Conservation (phyloP, 352 stramenopile species). For the Aphanomyces cochlioides region DNA sequence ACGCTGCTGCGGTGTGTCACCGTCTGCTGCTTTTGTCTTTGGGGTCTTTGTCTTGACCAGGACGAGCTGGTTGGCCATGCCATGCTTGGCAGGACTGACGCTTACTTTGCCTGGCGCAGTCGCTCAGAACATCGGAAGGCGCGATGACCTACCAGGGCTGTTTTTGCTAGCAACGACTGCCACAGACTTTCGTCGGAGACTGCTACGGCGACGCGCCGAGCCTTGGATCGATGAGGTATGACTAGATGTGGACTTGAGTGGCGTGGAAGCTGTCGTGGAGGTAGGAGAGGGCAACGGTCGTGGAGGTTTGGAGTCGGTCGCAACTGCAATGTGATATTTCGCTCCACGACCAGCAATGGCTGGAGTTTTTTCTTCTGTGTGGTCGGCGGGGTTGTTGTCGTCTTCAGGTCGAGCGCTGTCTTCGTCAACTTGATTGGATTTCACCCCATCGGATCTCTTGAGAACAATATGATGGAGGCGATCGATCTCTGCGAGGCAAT, state of each 20-base stretch:
- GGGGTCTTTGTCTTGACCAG: constrained; percentile 20
- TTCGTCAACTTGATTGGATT: constrained; percentile 28
- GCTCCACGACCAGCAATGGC: background rate
- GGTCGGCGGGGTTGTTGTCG: background rate
- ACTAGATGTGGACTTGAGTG: background rate
- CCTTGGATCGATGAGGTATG: background rate
- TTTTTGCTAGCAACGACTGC: constrained; percentile 10
- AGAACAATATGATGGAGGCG: background rate
- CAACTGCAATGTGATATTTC: constrained; percentile 6
- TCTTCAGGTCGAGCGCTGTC: constrained; percentile 2
- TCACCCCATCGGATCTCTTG: constrained; percentile 9
- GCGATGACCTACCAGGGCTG: constrained; percentile 20
- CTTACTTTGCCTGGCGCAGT: constrained; percentile 22
- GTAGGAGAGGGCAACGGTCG: background rate
- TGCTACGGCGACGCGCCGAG: constrained; percentile 7
- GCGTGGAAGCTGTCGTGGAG: background rate
- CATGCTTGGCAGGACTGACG: constrained; percentile 24
- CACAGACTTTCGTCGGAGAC: constrained; percentile 22
- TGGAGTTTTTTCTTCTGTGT: background rate
- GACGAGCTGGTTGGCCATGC: constrained; percentile 25
- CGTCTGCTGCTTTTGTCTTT: constrained; percentile 4
- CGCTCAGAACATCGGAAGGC: too few relatives aligned
- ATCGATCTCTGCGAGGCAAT: constrained; percentile 18
- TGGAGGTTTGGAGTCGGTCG: constrained; percentile 2
- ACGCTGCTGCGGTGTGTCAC: background rate